Conservation (phyloP, 148 eudicot genomes). For the Rhododendron kiyosumense region DNA sequence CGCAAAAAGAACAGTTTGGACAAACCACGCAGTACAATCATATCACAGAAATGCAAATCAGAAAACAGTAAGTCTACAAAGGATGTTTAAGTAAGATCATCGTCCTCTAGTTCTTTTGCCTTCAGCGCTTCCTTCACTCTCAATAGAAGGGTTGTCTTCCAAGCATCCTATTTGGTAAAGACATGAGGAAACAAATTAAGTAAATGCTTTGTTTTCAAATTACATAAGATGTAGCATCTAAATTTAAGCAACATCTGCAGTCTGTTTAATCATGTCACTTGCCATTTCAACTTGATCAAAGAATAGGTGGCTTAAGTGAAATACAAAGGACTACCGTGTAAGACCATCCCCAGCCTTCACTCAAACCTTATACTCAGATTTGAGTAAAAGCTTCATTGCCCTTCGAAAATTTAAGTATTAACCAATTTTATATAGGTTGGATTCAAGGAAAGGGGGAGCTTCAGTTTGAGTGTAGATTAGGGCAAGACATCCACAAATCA, state of each 20-base stretch:
- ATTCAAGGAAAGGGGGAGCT: neutral
- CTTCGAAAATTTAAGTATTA: neutral
- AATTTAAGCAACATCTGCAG: neutral
- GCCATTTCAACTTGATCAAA: slow-evolving; percentile 1
- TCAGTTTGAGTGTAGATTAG: neutral
- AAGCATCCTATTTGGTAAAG: slow-evolving; percentile 51
- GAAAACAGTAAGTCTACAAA: neutral
- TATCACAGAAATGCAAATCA: neutral
- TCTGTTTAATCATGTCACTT: neutral
- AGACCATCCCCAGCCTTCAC: neutral
- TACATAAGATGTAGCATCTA: neutral
- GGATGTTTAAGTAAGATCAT: slow-evolving; percentile 59
- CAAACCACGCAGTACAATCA: slow-evolving; percentile 8
- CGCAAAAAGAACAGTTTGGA: neutral
- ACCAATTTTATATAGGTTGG: neutral
- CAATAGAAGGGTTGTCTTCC: slow-evolving; percentile 86
- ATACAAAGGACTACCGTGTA: neutral
- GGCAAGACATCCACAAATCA: neutral
- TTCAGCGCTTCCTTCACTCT: slow-evolving; percentile 85
- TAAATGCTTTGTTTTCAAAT: neutral
- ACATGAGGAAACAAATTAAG: neutral
- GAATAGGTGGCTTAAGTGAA: neutral
- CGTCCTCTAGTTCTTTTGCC: slow-evolving; percentile 78
- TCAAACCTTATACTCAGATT: neutral
- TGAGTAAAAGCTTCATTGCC: neutral